Conservation (phyloP, 805 yeast species). For the Suhomyces xylopsoci region DNA sequence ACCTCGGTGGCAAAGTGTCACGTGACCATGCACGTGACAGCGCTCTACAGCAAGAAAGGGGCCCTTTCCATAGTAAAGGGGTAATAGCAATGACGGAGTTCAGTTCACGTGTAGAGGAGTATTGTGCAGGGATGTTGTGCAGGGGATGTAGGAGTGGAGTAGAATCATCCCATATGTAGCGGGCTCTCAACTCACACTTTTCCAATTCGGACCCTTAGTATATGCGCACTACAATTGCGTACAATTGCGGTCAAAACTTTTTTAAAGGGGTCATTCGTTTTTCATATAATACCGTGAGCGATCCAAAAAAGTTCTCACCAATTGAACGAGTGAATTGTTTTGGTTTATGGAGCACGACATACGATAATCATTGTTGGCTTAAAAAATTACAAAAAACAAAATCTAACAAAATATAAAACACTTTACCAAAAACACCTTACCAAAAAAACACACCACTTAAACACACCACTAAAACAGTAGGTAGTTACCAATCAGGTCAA, state of each 20-base stretch:
- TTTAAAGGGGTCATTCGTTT: conserved; percentile 4
- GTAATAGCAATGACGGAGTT: background rate
- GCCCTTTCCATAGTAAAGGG: too few species aligned
- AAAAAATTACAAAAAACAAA: too few species aligned
- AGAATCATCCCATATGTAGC: background rate
- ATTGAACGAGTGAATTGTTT: background rate
- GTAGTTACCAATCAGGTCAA: too few species aligned
- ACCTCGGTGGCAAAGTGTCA: background rate
- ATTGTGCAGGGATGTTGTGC: too few species aligned
- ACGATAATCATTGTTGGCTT: background rate
- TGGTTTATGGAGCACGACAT: background rate
- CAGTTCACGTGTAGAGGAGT: background rate
- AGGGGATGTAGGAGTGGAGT: background rate
- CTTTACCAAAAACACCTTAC: too few species aligned
- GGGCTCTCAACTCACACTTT: background rate
- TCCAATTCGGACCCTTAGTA: too few species aligned
- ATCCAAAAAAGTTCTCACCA: background rate
- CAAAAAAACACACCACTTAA: too few species aligned
- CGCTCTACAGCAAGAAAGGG: too few species aligned
- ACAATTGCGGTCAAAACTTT: background rate
- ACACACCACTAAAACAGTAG: too few species aligned
- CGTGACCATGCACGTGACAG: background rate
- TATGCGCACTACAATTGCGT: background rate
- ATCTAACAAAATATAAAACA: too few species aligned
- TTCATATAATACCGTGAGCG: background rate